These are phyloP conservation scores for Citrus maxima DNA, from an alignment of 345 rosid genomes.

Conservation along the genomic window DNA sequence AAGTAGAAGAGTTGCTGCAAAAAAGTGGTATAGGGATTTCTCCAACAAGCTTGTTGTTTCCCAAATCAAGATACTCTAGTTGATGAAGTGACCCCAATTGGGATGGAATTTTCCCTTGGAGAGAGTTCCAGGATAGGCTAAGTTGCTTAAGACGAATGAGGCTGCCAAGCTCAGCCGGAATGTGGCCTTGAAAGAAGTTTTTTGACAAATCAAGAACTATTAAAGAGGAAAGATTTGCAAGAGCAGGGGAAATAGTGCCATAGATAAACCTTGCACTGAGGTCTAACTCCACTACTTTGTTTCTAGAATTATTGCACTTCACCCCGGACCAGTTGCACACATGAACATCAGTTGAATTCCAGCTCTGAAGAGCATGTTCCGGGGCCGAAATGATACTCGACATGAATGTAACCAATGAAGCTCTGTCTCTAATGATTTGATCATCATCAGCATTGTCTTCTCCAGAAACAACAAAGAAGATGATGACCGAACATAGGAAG, in stretches of 20 bases:
- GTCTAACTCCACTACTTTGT: slow-evolving; percentile 45
- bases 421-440: slow-evolving; percentile 30
- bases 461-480: slow-evolving; percentile 24
- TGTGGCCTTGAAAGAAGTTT: slow-evolving; percentile 59
- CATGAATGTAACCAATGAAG: slow-evolving; percentile 59
- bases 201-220: slow-evolving; percentile 66
- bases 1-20: slow-evolving; percentile 55
- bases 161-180: slow-evolving; percentile 63
- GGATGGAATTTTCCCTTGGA: slow-evolving; percentile 59
- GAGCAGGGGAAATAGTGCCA: slow-evolving; percentile 62
- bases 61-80: slow-evolving; percentile 60
- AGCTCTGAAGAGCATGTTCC: slow-evolving; percentile 36
- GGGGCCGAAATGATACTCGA: slow-evolving; percentile 52
- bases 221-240: slow-evolving; percentile 62
- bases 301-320: slow-evolving; percentile 49
- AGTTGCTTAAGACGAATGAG: slow-evolving; percentile 50
- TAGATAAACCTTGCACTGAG: slow-evolving; percentile 51
- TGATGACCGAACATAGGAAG: slow-evolving; percentile 28
- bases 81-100: slow-evolving; percentile 47
- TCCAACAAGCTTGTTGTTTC: slow-evolving; percentile 53
- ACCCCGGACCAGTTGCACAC: slow-evolving; percentile 83
- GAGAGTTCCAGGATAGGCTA: slow-evolving; percentile 62
- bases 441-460: slow-evolving; percentile 16
- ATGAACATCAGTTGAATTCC: slow-evolving; percentile 45
- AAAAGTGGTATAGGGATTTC: slow-evolving; percentile 55